Conservation (phyloP, 371 early-diverging fungal genomes). For the Lichtheimia corymbifera region DNA sequence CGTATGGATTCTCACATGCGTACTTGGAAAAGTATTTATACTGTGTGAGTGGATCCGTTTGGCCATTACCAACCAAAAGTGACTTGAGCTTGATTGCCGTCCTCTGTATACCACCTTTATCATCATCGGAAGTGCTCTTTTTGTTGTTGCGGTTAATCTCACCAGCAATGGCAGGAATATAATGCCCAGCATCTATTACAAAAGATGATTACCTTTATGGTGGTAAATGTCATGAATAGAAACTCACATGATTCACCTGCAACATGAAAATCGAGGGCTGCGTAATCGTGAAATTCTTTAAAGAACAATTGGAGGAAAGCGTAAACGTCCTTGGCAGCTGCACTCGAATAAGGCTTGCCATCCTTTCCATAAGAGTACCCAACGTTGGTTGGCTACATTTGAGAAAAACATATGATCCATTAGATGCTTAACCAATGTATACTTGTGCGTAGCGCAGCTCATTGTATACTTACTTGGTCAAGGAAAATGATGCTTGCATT, state of each 20-base stretch:
- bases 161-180: slow-evolving; percentile 77
- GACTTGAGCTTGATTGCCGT: slow-evolving; percentile 69
- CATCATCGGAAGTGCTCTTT: slow-evolving; percentile 16
- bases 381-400: slow-evolving; percentile 58
- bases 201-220: not conserved
- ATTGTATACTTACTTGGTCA: slow-evolving; percentile 59
- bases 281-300: slow-evolving; percentile 55
- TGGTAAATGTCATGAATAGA: not conserved
- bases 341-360: slow-evolving; percentile 52
- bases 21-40: slow-evolving; percentile 89
- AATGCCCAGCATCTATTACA: slow-evolving; percentile 70
- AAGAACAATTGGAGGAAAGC: slow-evolving; percentile 75
- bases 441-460: too few relatives aligned
- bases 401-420: slow-evolving; percentile 36
- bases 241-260: slow-evolving; percentile 48
- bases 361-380: slow-evolving; percentile 70
- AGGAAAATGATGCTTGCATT: slow-evolving; percentile 75
- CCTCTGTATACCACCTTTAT: slow-evolving; percentile 15
- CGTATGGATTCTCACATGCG: slow-evolving; percentile 85
- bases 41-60: slow-evolving; percentile 88
- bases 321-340: slow-evolving; percentile 74
- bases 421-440: not conserved
- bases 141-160: slow-evolving; percentile 58
- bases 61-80: slow-evolving; percentile 89
- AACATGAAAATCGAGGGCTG: slow-evolving; percentile 63